A percentile compares a stretch with the other conserved stretches of the same genome.
phyloP scores from a whole-genome alignment of 306 rosid species.

The Coriaria nepalensis region DNA sequence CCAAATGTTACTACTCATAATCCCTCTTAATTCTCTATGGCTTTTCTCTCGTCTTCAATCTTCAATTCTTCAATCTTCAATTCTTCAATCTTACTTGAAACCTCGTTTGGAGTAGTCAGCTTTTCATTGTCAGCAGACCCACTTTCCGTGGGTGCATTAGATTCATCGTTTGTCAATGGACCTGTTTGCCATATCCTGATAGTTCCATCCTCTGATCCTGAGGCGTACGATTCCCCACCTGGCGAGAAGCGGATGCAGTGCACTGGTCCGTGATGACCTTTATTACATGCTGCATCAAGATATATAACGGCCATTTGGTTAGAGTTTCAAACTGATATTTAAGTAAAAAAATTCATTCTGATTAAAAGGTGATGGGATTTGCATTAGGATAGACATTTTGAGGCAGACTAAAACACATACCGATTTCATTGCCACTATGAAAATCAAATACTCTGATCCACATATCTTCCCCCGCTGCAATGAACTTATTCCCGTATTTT shows the following conservation, averaged over 20 bases:
- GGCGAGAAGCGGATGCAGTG: conserved; percentile 96
- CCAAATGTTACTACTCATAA: conserved; percentile 31
- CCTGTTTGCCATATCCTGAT: conserved; percentile 98
- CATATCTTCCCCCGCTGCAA: conserved; percentile 99
- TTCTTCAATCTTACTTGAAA: conserved; percentile 66
- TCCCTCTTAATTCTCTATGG: conserved; percentile 53
- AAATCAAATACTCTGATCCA: conserved; percentile 92
- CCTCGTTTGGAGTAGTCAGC: conserved; percentile 51
- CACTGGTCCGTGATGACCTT: conserved; percentile 99
- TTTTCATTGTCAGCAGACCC: conserved; percentile 48
- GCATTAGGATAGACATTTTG: too few relatives aligned
- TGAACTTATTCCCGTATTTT: conserved; percentile 75
- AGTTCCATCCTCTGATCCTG: conserved; percentile 99
- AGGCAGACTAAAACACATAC: conserved; percentile 23
- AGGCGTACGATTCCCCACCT: conserved; percentile 97
- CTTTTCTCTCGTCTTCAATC: conserved; percentile 48
- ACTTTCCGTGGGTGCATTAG: conserved; percentile 35
- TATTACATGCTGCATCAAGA: conserved; percentile 76
- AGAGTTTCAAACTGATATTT: not conserved
- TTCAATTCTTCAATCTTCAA: conserved; percentile 86
- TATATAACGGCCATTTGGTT: not conserved
- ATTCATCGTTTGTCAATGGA: conserved; percentile 47
- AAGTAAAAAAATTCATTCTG: not conserved
- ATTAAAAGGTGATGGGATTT: not conserved
- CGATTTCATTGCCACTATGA: conserved; percentile 87